Evolutionary conservation across 1,139 yeast genomes (phyloP).

Genomic region (Suhomyces anneliseae): DNA sequence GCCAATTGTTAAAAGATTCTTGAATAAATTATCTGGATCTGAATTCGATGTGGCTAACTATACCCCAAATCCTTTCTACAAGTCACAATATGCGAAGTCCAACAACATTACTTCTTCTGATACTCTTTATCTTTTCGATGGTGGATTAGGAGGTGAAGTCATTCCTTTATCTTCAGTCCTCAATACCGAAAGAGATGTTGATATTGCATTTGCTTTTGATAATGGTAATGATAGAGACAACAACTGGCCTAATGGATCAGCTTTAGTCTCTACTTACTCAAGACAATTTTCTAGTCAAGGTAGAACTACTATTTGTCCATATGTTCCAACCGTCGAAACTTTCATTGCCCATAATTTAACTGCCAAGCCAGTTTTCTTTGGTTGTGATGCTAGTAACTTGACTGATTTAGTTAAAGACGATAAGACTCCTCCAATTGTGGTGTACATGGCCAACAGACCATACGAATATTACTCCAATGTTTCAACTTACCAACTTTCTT

Average conservation of each 20-base stretch:
- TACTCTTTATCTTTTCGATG: conserved; percentile 41
- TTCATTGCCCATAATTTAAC: conserved; percentile 56
- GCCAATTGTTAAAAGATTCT: conserved; percentile 44
- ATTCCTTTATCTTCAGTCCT: conserved; percentile 38
- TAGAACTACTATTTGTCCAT: conserved; percentile 71
- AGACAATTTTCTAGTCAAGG: conserved; percentile 69
- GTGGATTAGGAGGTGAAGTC: conserved; percentile 43
- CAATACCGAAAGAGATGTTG: conserved; percentile 37
- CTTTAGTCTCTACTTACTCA: conserved; percentile 51
- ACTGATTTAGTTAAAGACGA: conserved; percentile 39
- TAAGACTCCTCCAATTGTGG: conserved; percentile 65
- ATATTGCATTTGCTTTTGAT: conserved; percentile 40
- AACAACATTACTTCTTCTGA: conserved; percentile 29
- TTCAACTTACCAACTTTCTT: conserved; percentile 68
- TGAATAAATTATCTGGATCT: conserved; percentile 44
- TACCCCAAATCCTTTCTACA: conserved; percentile 52
- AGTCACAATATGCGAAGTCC: conserved; percentile 40
- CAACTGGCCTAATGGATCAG: conserved; percentile 44
- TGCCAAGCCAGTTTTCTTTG: conserved; percentile 76
- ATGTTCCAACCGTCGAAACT: conserved; percentile 75
- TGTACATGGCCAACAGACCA: conserved; percentile 79
- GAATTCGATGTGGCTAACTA: conserved; percentile 41
- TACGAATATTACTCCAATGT: conserved; percentile 67
- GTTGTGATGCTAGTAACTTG: conserved; percentile 73
- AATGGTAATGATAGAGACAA: conserved; percentile 39